A percentile compares a stretch with the other conserved stretches of the same genome.
These are phyloP conservation scores for Rhypophila decipiens DNA, from an alignment of 495 filamentous ascomycete genomes.

Conservation along the genomic window DNA sequence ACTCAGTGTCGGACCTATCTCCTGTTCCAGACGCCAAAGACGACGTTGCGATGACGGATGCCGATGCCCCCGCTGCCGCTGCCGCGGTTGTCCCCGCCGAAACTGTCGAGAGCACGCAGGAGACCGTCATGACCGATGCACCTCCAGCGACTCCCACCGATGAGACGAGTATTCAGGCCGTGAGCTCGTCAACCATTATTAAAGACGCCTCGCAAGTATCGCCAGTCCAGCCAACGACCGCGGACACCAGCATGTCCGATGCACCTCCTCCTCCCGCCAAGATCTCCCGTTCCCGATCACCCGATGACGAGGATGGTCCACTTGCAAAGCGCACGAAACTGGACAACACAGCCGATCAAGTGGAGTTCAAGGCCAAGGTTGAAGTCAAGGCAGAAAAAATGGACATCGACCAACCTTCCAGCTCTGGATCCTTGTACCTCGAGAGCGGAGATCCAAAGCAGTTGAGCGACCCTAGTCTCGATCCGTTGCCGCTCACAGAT, in stretches of 20 bases:
- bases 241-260: constrained; percentile 34
- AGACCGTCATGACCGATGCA: constrained; percentile 20
- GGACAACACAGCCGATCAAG: constrained; percentile 18
- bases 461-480: constrained; percentile 17
- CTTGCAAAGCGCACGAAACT: constrained; percentile 68
- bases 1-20: background rate
- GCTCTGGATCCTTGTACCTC: constrained; percentile 1
- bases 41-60: constrained; percentile 27
- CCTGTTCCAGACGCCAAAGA: constrained; percentile 1
- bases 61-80: constrained; percentile 1
- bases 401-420: constrained; percentile 13
- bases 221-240: constrained; percentile 12
- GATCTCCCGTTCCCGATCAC: constrained; percentile 64
- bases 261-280: constrained; percentile 38
- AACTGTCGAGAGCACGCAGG: constrained; percentile 17
- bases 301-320: constrained; percentile 64
- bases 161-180: constrained; percentile 10
- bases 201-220: constrained; percentile 11
- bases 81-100: constrained; percentile 5
- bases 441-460: constrained; percentile 12
- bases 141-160: constrained; percentile 17
- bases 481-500: constrained; percentile 35
- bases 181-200: constrained; percentile 4
- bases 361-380: constrained; percentile 14
- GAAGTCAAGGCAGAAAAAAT: constrained; percentile 7